Evolutionary conservation across 805 yeast genomes (phyloP), one percentile per base, ranked within the genome.

Genomic region (Candida taoyuanica): DNA sequence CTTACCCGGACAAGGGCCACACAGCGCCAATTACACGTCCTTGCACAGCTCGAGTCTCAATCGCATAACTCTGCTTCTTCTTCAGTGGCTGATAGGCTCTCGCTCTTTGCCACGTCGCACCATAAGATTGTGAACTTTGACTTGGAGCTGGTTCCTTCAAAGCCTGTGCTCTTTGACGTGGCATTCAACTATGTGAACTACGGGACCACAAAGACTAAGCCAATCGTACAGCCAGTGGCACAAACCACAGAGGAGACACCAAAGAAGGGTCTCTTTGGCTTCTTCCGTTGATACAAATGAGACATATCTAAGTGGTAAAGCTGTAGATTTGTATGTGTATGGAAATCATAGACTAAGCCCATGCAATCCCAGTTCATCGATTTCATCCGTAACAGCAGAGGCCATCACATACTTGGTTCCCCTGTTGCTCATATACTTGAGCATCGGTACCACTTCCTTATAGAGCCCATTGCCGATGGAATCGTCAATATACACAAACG

Each of bases 81-180:
- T 7, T 53, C 55, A 12, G 44, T 62, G 6, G 50, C 59, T 5
- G 50, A 53, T 29, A 34, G 28, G 19, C 7, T 37, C 11, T 42
- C 46, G 15, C 20, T 48, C 6, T 38, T 43, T 20, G 43, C 45
- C 17, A 37, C 44, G 16, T 29, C 46, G 26, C 65, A 62, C 34
- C 42, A 55, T 26, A 34, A 44, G 19, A 57, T 36, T 39, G 61
- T 40, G 39, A 59, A 43, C 52, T 60, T 47, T 58, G 64, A 20
- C 43, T 39, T 31, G 49, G 65, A 63, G 46, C 84, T 94, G 1
- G 76, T 85, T 2, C 71, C 78, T 37, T 75, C 81, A 40, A 91
- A 93, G 62, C 96, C 98, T 0, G 95, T 88, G 8, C 73, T 89
- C 53, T 93, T 87, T 53, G 98, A 91, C 58, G 68, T 86, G 47